These are phyloP conservation scores for Crithidia fasciculata DNA, from an alignment of 208 protist species.

Conservation along the genomic window DNA sequence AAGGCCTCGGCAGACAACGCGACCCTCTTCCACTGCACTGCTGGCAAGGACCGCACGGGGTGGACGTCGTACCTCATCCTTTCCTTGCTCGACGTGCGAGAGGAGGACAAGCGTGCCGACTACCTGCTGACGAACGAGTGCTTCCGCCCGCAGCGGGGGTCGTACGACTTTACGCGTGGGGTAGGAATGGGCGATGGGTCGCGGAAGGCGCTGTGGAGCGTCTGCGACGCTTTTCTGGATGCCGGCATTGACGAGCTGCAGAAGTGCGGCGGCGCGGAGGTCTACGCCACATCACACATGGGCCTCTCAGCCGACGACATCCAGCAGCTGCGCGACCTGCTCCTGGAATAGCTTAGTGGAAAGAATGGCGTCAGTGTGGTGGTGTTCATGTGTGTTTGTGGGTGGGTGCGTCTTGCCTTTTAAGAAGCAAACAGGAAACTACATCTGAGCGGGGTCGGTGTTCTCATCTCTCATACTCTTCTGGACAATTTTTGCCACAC, in stretches of 20 bases:
- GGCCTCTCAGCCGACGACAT: constrained; percentile 43
- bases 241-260: constrained; percentile 23
- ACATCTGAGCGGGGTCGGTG: too few relatives aligned
- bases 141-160: constrained; percentile 15
- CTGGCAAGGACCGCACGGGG: constrained; percentile 55
- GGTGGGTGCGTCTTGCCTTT: too few relatives aligned
- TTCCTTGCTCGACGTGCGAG: constrained; percentile 32
- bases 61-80: constrained; percentile 37
- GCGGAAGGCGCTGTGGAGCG: constrained; percentile 33
- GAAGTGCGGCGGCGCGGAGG: constrained; percentile 30
- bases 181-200: constrained; percentile 29
- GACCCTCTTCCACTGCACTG: constrained; percentile 54
- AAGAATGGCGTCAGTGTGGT: background rate
- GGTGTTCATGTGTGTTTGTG: too few relatives aligned
- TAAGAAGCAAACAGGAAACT: too few relatives aligned
- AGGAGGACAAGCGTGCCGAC: constrained; percentile 36
- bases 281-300: constrained; percentile 37
- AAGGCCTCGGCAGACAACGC: constrained; percentile 30
- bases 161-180: constrained; percentile 12
- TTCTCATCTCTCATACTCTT: too few relatives aligned
- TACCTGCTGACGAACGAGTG: constrained; percentile 43
- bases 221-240: constrained; percentile 30
- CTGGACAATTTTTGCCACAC: too few relatives aligned
- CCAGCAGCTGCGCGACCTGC: constrained; percentile 31
- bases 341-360: constrained; percentile 36